Evolutionary conservation across 164 flowering plant species (phyloP).

Genomic region (Stephania japonica): DNA sequence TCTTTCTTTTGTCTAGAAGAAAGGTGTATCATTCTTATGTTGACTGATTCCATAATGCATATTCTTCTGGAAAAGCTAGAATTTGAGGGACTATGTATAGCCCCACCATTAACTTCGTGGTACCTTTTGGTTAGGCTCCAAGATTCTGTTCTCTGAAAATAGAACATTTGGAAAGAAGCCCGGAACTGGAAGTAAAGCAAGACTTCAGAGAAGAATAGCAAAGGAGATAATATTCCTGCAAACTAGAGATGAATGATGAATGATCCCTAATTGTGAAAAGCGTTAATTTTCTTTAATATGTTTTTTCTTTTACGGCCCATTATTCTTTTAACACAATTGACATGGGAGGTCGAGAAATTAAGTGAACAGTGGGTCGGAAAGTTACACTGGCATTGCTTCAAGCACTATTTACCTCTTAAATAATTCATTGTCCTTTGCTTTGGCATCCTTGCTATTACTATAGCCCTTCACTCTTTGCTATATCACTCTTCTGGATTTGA

Average conservation of each 20-base stretch:
- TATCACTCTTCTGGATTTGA: neutral
- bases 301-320: neutral
- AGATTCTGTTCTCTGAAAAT: neutral
- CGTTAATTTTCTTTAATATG: neutral
- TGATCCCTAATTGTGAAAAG: neutral
- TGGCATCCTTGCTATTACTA: neutral
- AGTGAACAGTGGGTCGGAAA: neutral
- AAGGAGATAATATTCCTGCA: too few relatives aligned
- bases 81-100: neutral
- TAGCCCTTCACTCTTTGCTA: neutral
- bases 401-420: neutral
- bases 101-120: neutral
- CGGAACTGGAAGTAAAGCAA: neutral
- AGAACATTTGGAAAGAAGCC: neutral
- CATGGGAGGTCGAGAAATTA: neutral
- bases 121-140: neutral
- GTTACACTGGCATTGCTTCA: neutral
- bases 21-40: neutral
- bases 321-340: neutral
- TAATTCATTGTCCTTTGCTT: neutral
- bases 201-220: neutral
- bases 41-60: neutral
- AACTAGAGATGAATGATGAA: neutral
- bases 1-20: neutral
- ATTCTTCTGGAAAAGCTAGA: neutral